Evolutionary conservation across 768 basidiomycete species (phyloP), one percentile per base, ranked within the genome.

Genomic region (Kwoniella heveanensis): DNA sequence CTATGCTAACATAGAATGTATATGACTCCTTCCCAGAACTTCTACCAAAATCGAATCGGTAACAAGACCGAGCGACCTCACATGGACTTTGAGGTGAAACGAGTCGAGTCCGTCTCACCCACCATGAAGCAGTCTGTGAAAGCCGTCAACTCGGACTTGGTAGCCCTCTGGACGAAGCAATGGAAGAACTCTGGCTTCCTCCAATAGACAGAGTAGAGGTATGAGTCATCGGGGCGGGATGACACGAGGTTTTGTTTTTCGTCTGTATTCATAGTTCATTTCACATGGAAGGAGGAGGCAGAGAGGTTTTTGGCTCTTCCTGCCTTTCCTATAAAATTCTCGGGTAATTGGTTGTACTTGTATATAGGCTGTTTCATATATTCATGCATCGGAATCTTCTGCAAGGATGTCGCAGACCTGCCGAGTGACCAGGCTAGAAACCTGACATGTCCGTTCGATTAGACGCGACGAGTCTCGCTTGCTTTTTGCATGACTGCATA

Each of bases 171-270:
- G 84, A 78, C 82, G 1, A 69, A 57, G 19, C 74, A 80, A 15
- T 85, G 84, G 84, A 80, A 79, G 60, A 70, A 79, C 53, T 80
- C 77, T 15, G 81, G 81, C 15, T 85, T 85, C 67, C 58, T 77
- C 36, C 65, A 69, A 36, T 77, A 64, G 19, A 22, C 36, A 19
- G 22, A n/a, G n/a, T n/a, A n/a, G n/a, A n/a, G n/a, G n/a, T n/a
- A n/a, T n/a, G n/a, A n/a, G n/a, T n/a, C n/a, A n/a, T n/a, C n/a
- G n/a, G n/a, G n/a, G n/a, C n/a, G n/a, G n/a, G n/a, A n/a, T n/a
- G n/a, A n/a, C n/a, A n/a, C n/a, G n/a, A n/a, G n/a, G n/a, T n/a
- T n/a, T n/a, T n/a, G n/a, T n/a, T n/a, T n/a, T n/a, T n/a, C 25
- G 36, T 4, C n/a, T 30, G 49, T 37, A 49, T 49, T 44, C 8